Conservation (phyloP, 2,329 filamentous ascomycete species). For the Penicillium capsulatum region DNA sequence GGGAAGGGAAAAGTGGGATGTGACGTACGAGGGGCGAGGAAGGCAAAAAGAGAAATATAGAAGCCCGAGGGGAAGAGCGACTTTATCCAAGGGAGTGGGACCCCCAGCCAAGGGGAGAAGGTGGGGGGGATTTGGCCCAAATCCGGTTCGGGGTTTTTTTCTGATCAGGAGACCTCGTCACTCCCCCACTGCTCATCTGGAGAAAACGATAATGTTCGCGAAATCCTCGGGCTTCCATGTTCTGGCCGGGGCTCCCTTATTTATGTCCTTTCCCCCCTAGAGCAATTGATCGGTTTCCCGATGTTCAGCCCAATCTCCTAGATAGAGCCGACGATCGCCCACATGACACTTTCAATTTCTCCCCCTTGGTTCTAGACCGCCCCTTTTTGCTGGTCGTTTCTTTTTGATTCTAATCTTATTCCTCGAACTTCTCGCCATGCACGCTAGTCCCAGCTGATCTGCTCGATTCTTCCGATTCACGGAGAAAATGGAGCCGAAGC, state of each 20-base stretch:
- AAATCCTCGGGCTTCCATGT: too few species aligned
- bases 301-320: too few species aligned
- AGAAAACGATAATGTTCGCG: constrained; percentile 9
- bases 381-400: constrained; percentile 5
- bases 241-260: too few species aligned
- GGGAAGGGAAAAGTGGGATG: constrained; percentile 12
- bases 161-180: constrained; percentile 33
- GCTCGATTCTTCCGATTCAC: constrained; percentile 4
- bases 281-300: too few species aligned
- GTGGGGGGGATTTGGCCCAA: constrained; percentile 11
- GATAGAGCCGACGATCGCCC: constrained; percentile 21
- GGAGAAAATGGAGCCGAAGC: not conserved
- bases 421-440: not conserved
- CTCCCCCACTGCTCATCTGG: constrained; percentile 15
- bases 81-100: constrained; percentile 25
- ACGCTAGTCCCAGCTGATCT: not conserved
- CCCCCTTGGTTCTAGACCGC: constrained; percentile 22
- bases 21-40: constrained; percentile 27
- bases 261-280: too few species aligned
- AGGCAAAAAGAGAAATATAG: constrained; percentile 12
- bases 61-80: constrained; percentile 5
- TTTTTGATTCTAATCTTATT: constrained; percentile 7
- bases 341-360: constrained; percentile 27
- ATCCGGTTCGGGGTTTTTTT: constrained; percentile 29
- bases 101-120: constrained; percentile 1